A percentile compares a stretch with the other conserved stretches of the same genome.
Conservation (phyloP, 129 eudicot genomes). For the Tanacetum coccineum region DNA sequence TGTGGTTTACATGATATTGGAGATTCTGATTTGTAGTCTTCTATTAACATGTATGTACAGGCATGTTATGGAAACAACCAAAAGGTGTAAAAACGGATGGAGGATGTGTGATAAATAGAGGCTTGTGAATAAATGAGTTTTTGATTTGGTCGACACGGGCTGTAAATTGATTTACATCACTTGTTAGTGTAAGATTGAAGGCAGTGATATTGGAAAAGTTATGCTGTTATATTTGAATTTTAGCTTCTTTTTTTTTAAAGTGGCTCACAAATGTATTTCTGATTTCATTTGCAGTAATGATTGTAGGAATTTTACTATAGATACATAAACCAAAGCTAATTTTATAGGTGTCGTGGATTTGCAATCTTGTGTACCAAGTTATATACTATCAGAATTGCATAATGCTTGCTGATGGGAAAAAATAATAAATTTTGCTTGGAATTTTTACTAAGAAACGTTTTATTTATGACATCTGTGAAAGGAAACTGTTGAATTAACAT, state of each 20-base stretch:
- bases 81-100: no score
- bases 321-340: not conserved
- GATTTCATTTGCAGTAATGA: not conserved
- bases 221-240: not conserved
- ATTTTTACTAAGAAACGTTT: no score
- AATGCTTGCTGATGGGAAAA: no score
- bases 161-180: not conserved
- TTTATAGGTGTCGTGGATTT: not conserved
- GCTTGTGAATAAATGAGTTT: not conserved
- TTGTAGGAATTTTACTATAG: conserved; percentile 4
- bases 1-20: no score
- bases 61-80: not conserved
- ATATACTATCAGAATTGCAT: no score
- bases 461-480: not conserved
- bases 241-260: not conserved
- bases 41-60: not conserved
- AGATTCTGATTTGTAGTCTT: no score
- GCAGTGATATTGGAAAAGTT: conserved; percentile 1
- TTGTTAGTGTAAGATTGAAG: conserved; percentile 7
- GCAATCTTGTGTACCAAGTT: no score
- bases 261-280: no score
- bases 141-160: not conserved
- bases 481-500: not conserved
- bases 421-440: no score
- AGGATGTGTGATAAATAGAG: not conserved